Conservation (phyloP, 768 basidiomycete genomes). For the Suillus cothurnatus region DNA sequence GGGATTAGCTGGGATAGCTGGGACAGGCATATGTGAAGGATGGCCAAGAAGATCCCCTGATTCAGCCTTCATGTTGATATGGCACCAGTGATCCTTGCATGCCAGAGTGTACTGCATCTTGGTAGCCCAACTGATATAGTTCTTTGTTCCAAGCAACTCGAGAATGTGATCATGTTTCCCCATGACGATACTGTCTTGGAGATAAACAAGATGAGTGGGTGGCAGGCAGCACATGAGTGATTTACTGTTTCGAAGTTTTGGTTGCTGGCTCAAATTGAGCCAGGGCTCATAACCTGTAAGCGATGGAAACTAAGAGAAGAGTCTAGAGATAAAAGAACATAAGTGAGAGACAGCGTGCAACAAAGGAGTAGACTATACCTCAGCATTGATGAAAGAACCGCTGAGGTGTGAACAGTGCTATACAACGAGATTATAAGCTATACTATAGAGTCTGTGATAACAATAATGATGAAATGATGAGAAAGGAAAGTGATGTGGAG, state of each 20-base stretch:
- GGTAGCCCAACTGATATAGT: not conserved
- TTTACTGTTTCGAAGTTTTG: not conserved
- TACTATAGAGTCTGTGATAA: too few species aligned
- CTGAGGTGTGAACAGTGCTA: too few species aligned
- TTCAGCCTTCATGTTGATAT: constrained; percentile 8
- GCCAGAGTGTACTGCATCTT: constrained; percentile 5
- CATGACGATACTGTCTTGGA: not conserved
- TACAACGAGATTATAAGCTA: too few species aligned
- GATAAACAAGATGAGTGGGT: not conserved
- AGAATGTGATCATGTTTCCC: constrained; percentile 16
- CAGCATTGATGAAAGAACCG: too few species aligned
- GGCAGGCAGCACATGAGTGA: not conserved
- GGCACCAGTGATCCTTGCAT: not conserved
- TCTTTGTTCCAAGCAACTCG: constrained; percentile 1
- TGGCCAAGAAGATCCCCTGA: not conserved
- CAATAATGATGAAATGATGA: too few species aligned
- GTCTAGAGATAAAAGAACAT: too few species aligned
- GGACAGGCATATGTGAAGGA: not conserved
- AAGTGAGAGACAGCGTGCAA: too few species aligned
- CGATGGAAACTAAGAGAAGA: too few species aligned
- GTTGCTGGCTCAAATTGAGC: not conserved
- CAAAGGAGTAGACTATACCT: too few species aligned
- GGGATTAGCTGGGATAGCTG: not conserved
- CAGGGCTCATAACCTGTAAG: not conserved
- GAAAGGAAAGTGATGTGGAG: too few species aligned